Conservation (phyloP, 495 filamentous ascomycete genomes). For the Elaphomyces granulatus region DNA sequence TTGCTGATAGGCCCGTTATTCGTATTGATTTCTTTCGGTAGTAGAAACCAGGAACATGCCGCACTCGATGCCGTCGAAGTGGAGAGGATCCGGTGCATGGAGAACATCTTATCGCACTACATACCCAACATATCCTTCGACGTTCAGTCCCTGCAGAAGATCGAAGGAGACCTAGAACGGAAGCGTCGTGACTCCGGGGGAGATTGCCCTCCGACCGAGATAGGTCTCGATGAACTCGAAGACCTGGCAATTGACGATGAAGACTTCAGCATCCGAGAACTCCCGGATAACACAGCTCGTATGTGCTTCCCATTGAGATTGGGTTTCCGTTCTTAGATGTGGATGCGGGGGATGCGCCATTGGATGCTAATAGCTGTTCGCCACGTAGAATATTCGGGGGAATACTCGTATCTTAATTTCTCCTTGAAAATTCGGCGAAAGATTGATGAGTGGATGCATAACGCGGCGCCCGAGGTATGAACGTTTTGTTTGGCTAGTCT, state of each 20-base stretch:
- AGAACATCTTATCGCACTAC: conserved; percentile 29
- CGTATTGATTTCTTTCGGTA: not conserved
- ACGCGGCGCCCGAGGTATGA: conserved; percentile 28
- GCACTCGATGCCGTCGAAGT: conserved; percentile 29
- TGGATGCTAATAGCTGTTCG: not conserved
- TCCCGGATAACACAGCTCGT: conserved; percentile 36
- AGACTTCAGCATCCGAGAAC: conserved; percentile 32
- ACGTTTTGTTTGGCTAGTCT: not conserved
- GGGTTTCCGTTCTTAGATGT: conserved; percentile 1
- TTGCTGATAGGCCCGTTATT: not conserved
- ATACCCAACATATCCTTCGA: conserved; percentile 31
- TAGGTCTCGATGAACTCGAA: conserved; percentile 27
- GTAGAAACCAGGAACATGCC: conserved; percentile 24
- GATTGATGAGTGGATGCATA: conserved; percentile 36
- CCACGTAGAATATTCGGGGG: conserved; percentile 34
- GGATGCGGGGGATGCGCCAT: not conserved
- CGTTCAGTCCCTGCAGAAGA: conserved; percentile 28
- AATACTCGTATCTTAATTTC: conserved; percentile 39
- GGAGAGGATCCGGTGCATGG: conserved; percentile 32
- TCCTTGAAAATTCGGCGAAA: conserved; percentile 35
- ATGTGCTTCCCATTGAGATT: conserved; percentile 5
- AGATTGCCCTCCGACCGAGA: conserved; percentile 19
- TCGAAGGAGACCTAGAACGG: conserved; percentile 24
- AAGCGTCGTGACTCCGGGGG: conserved; percentile 27
- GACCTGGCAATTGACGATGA: conserved; percentile 32